A percentile compares a stretch with the other conserved stretches of the same genome.
These are phyloP conservation scores for Stylosanthes scabra DNA, from an alignment of 331 rosid species.

Conservation along the genomic window DNA sequence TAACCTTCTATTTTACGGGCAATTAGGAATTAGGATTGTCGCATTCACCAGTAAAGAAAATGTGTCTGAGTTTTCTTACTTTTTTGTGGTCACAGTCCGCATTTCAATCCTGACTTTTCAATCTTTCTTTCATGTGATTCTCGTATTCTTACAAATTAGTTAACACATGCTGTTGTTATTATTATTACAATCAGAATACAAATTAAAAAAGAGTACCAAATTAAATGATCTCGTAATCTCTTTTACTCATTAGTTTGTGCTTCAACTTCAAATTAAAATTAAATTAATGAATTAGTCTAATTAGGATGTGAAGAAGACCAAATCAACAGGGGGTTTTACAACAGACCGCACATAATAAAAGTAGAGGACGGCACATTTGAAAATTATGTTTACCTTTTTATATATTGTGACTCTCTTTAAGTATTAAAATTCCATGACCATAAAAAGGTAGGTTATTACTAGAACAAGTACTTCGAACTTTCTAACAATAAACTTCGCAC, in stretches of 20 bases:
- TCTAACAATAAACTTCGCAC: not conserved
- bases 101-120: not conserved
- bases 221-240: not conserved
- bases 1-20: too few species aligned
- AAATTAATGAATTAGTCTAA: conserved; percentile 5
- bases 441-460: not conserved
- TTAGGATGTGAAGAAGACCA: not conserved
- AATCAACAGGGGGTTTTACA: not conserved
- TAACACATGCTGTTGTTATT: not conserved
- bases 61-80: not conserved
- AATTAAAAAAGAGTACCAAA: not conserved
- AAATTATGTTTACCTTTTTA: not conserved
- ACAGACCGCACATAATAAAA: not conserved
- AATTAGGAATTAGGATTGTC: too few species aligned
- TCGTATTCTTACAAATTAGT: not conserved
- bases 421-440: not conserved
- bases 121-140: not conserved
- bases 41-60: not conserved
- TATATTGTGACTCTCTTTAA: not conserved
- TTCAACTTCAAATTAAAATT: not conserved
- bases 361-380: not conserved
- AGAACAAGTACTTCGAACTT: not conserved
- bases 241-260: conserved; percentile 15
- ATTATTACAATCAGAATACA: not conserved
- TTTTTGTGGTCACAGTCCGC: not conserved